These are phyloP conservation scores for Pyrenochaeta sp. DNA, from an alignment of 2,329 filamentous ascomycete species.

Conservation along the genomic window DNA sequence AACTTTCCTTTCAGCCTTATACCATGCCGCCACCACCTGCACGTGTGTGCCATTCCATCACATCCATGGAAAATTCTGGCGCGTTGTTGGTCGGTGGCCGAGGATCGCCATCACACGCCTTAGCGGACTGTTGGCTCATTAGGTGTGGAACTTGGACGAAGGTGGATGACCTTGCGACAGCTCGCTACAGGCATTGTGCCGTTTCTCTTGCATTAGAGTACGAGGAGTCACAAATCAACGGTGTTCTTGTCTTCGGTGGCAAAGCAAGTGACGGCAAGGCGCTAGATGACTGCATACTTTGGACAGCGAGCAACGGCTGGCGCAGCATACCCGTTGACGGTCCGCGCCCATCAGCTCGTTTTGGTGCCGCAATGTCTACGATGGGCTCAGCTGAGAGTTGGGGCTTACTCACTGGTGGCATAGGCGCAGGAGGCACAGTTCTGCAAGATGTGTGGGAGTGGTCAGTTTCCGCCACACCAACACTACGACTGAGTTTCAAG, in stretches of 20 bases:
- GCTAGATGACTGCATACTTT: constrained; percentile 54
- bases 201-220: constrained; percentile 54
- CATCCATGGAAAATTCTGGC: constrained; percentile 66
- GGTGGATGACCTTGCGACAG: constrained; percentile 71
- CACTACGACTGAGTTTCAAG: constrained; percentile 34
- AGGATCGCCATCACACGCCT: constrained; percentile 73
- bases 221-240: constrained; percentile 53
- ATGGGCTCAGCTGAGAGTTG: constrained; percentile 49
- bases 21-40: constrained; percentile 49
- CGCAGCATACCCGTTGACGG: constrained; percentile 50
- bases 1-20: constrained; percentile 22
- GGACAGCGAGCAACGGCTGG: constrained; percentile 63
- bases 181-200: constrained; percentile 79
- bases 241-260: constrained; percentile 57
- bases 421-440: constrained; percentile 70
- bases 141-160: constrained; percentile 69
- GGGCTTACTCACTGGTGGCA: constrained; percentile 77
- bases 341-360: constrained; percentile 58
- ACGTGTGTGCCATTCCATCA: constrained; percentile 79
- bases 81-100: constrained; percentile 79
- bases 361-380: constrained; percentile 65
- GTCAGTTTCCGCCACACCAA: constrained; percentile 54
- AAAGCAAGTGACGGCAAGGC: constrained; percentile 54
- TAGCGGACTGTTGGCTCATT: constrained; percentile 80
- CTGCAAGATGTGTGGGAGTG: constrained; percentile 71